Percentiles rank a stretch among this genome's conserved stretches.
These are phyloP conservation scores for Adansonia madagascariensis DNA, from an alignment of 441 rosid genomes.

Conservation along the genomic window DNA sequence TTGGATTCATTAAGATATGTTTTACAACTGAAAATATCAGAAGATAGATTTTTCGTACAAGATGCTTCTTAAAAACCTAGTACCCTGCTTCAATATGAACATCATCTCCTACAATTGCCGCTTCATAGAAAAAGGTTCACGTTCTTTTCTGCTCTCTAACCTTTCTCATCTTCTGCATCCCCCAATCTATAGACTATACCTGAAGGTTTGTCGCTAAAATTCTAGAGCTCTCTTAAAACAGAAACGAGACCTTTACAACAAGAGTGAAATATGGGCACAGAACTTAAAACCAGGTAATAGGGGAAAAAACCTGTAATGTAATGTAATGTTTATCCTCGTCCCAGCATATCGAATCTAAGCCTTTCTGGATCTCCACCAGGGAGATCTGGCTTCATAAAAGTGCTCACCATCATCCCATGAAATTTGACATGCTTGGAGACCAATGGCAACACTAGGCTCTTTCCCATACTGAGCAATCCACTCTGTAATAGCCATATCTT, in stretches of 20 bases:
- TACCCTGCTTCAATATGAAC: neutral
- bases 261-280: neutral
- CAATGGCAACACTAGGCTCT: constrained; percentile 70
- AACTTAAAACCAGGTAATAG: neutral
- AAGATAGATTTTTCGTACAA: neutral
- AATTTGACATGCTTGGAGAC: constrained; percentile 84
- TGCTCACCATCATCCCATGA: constrained; percentile 76
- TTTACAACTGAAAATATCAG: neutral
- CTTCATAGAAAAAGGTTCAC: neutral
- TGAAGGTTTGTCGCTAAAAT: neutral
- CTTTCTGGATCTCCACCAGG: constrained; percentile 69
- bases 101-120: neutral
- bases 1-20: neutral
- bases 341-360: constrained; percentile 24
- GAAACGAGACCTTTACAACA: neutral
- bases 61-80: neutral
- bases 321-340: constrained; percentile 18
- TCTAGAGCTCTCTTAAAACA: neutral
- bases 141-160: too few species aligned
- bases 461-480: constrained; percentile 71
- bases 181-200: too few species aligned
- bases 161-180: too few species aligned
- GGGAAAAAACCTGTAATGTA: neutral
- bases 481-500: constrained; percentile 53
- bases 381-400: constrained; percentile 67